Evolutionary conservation across 164 flowering plant genomes (phyloP).

Genomic region (Stephania japonica): DNA sequence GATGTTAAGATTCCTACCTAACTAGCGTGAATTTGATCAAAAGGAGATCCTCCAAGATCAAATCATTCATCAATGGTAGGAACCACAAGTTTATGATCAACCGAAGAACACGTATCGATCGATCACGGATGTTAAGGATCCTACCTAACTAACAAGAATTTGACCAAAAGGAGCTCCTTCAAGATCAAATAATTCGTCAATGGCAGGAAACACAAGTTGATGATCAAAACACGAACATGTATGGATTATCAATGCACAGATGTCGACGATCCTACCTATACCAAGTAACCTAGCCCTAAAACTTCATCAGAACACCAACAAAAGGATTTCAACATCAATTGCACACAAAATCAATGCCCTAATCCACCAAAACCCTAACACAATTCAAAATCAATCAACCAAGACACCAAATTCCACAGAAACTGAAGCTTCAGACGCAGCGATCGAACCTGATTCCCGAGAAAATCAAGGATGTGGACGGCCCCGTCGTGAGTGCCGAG

Average conservation of each 20-base stretch:
- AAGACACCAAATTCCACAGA: background rate
- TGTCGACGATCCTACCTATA: background rate
- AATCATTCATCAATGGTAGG: too few species aligned
- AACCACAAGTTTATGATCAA: background rate
- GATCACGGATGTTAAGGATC: too few species aligned
- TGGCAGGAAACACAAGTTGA: too few species aligned
- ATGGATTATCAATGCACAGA: background rate
- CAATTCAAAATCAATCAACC: background rate
- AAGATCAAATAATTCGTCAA: too few species aligned
- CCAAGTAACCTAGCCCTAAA: background rate
- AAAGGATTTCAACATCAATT: background rate
- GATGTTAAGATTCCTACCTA: too few species aligned
- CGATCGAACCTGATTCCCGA: constrained; percentile 72
- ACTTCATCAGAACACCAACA: background rate
- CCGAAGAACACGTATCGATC: background rate
- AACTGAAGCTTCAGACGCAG: too few species aligned
- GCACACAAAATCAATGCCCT: too few species aligned
- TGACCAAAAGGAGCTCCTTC: too few species aligned
- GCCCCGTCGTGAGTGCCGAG: constrained; percentile 88
- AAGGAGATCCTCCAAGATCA: too few species aligned
- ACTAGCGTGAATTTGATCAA: too few species aligned
- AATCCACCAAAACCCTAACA: background rate
- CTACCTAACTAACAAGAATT: too few species aligned
- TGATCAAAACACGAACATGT: background rate
- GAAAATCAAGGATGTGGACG: constrained; percentile 91